Conservation (phyloP, 768 basidiomycete genomes). For the Amanita thiersii region DNA sequence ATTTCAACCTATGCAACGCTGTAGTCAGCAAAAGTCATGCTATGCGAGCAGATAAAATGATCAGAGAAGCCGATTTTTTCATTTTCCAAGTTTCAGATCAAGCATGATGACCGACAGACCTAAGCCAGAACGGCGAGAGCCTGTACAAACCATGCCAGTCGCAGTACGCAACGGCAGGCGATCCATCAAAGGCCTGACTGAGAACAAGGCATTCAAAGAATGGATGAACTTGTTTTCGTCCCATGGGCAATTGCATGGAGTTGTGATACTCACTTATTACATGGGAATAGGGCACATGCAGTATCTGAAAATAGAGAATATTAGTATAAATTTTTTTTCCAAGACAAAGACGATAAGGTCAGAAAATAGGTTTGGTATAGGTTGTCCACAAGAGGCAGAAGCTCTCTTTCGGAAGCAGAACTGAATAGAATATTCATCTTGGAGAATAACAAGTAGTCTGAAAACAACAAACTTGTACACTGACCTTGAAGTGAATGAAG, state of each 20-base stretch:
- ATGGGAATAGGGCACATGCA: slow-evolving; percentile 5
- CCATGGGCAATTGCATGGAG: slow-evolving; percentile 12
- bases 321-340: slow-evolving; percentile 14
- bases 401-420: slow-evolving; percentile 81
- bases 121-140: slow-evolving; percentile 41
- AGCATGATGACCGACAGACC: slow-evolving; percentile 21
- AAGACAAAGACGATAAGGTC: slow-evolving; percentile 21
- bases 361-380: slow-evolving; percentile 51
- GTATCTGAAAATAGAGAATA: slow-evolving; percentile 6
- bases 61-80: slow-evolving; percentile 69
- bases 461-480: background rate
- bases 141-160: slow-evolving; percentile 25
- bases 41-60: slow-evolving; percentile 13
- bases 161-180: slow-evolving; percentile 25
- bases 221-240: slow-evolving; percentile 84
- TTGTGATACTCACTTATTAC: slow-evolving; percentile 16
- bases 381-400: slow-evolving; percentile 68
- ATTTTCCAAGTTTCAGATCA: slow-evolving; percentile 15
- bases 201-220: slow-evolving; percentile 52
- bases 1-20: too few relatives aligned
- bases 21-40: too few relatives aligned
- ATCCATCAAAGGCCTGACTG: slow-evolving; percentile 22
- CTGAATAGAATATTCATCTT: slow-evolving; percentile 53
- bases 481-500: slow-evolving; percentile 5
- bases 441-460: slow-evolving; percentile 13